phyloP scores from a whole-genome alignment of 371 early-diverging fungal genomes.

The Apophysomyces ossiformis region DNA sequence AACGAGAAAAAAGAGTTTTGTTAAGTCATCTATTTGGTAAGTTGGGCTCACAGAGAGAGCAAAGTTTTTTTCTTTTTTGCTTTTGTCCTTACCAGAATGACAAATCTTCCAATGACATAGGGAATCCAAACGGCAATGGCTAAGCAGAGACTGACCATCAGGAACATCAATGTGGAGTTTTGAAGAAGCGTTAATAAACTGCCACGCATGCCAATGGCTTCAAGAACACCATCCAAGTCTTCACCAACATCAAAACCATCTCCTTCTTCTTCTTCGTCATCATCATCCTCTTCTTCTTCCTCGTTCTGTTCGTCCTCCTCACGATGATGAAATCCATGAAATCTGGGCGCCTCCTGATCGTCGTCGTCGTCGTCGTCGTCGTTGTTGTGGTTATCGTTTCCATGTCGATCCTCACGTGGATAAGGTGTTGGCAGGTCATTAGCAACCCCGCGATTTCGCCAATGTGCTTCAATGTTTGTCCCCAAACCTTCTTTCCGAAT shows the following conservation, averaged over 20 bases:
- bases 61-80: no score
- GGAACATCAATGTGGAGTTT: constrained; percentile 73
- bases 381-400: constrained; percentile 23
- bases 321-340: constrained; percentile 14
- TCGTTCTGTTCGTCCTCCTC: constrained; percentile 24
- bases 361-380: constrained; percentile 21
- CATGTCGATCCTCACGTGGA: no score
- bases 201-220: constrained; percentile 87
- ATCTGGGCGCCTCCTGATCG: constrained; percentile 18
- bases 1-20: no score
- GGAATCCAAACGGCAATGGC: constrained; percentile 78
- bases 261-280: constrained; percentile 21
- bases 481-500: background rate
- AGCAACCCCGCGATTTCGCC: no score
- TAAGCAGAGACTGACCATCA: constrained; percentile 71
- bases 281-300: constrained; percentile 29
- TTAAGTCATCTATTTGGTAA: no score
- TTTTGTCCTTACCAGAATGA: constrained; percentile 37
- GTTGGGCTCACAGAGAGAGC: no score
- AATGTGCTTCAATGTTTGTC: background rate
- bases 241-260: constrained; percentile 46
- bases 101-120: constrained; percentile 63
- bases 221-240: constrained; percentile 79
- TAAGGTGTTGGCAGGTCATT: no score
- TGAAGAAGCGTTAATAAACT: constrained; percentile 73